Conservation (phyloP, 2,329 filamentous ascomycete genomes). For the Fusarium proliferatum region DNA sequence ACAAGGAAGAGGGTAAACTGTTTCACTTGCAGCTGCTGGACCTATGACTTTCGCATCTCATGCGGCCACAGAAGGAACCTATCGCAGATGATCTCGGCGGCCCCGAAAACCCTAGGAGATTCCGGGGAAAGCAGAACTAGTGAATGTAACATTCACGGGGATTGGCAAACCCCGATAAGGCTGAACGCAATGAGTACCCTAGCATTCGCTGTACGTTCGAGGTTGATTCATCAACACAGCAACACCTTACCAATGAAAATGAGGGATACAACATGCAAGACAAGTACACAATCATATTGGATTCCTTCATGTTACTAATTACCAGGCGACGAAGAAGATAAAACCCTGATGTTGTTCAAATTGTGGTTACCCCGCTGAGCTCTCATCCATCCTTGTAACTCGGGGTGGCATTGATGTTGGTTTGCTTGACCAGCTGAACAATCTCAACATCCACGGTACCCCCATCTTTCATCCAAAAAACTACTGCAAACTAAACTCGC, state of each 20-base stretch:
- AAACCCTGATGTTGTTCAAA: not conserved
- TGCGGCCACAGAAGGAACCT: not conserved
- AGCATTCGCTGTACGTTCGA: not conserved
- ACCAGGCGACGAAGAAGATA: not conserved
- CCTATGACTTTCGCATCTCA: constrained; percentile 1
- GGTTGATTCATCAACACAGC: not conserved
- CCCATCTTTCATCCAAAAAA: not conserved
- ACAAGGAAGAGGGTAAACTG: not conserved
- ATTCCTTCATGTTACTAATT: not conserved
- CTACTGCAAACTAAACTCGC: constrained; percentile 6
- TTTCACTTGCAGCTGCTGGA: not conserved
- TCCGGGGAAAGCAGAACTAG: not conserved
- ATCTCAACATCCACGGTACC: not conserved
- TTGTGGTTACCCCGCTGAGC: not conserved
- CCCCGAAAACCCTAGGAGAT: not conserved
- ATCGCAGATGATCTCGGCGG: not conserved
- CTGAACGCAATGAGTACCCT: not conserved
- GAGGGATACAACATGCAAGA: not conserved
- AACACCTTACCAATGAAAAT: not conserved
- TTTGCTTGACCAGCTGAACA: constrained; percentile 2
- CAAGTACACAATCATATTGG: not conserved
- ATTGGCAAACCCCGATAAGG: not conserved
- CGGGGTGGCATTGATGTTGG: not conserved
- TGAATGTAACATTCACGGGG: not conserved
- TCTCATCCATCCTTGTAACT: not conserved